phyloP scores from a whole-genome alignment of 192 early-diverging fungal genomes.

The Funneliformis geosporum region DNA sequence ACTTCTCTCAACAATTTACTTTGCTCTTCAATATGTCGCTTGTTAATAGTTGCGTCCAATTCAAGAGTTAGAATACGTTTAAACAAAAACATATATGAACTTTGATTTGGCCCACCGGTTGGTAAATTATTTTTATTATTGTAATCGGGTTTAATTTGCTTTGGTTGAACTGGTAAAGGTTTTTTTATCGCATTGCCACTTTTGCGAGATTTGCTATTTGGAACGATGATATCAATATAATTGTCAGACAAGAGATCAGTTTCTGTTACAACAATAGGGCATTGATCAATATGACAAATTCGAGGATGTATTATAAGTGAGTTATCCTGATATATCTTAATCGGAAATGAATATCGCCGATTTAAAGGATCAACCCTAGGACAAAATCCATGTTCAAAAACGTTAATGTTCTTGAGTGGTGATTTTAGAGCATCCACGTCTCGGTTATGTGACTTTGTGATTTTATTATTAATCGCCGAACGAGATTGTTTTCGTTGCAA shows the following conservation, averaged over 20 bases:
- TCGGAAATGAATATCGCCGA: not conserved
- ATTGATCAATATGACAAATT: slow-evolving; percentile 6
- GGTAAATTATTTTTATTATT: slow-evolving; percentile 16
- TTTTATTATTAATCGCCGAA: not conserved
- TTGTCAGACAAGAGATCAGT: not conserved
- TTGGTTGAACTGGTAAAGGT: not conserved
- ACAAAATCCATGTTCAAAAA: not conserved
- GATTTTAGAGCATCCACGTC: not conserved
- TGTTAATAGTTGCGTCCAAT: slow-evolving; percentile 73
- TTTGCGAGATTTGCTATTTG: not conserved
- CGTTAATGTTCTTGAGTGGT: not conserved
- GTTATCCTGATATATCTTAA: not conserved
- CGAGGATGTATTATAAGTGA: not conserved
- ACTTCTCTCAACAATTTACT: slow-evolving; percentile 69
- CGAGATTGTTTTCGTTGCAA: not conserved
- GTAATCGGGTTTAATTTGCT: not conserved
- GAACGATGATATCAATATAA: not conserved
- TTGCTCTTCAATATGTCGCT: slow-evolving; percentile 78
- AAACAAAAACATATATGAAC: slow-evolving; percentile 87
- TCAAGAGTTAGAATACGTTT: slow-evolving; percentile 80
- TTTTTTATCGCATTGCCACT: not conserved
- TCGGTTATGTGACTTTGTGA: not conserved
- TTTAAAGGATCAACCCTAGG: not conserved
- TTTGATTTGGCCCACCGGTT: slow-evolving; percentile 59
- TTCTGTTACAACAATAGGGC: not conserved